These are phyloP conservation scores for Samsoniella hepiali DNA, from an alignment of 2,329 filamentous ascomycete genomes.

Conservation along the genomic window DNA sequence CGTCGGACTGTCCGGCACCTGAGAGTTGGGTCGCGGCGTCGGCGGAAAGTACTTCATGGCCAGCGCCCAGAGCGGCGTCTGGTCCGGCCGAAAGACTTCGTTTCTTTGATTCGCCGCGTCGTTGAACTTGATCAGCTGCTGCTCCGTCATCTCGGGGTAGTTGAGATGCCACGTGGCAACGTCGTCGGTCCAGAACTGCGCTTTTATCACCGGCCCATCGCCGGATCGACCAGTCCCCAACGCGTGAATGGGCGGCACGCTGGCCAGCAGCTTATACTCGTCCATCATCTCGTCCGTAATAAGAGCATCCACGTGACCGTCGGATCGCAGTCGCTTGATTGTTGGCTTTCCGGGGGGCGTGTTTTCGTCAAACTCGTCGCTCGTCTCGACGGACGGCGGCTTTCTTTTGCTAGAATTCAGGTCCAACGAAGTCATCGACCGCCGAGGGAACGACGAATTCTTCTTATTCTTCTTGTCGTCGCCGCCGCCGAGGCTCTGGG, in stretches of 20 bases:
- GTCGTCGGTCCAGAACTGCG: conserved; percentile 56
- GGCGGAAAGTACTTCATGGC: conserved; percentile 59
- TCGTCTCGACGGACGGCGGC: conserved; percentile 45
- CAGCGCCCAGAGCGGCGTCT: conserved; percentile 51
- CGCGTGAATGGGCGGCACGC: conserved; percentile 48
- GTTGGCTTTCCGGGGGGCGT: conserved; percentile 41
- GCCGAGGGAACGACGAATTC: conserved; percentile 22
- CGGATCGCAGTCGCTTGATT: conserved; percentile 56
- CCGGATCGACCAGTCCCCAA: conserved; percentile 54
- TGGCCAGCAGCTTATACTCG: conserved; percentile 46
- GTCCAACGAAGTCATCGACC: conserved; percentile 30
- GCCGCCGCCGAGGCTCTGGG: conserved; percentile 54
- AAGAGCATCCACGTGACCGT: conserved; percentile 36
- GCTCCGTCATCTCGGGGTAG: conserved; percentile 62
- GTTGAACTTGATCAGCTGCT: conserved; percentile 55
- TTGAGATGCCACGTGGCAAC: conserved; percentile 56
- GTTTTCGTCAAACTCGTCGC: conserved; percentile 48
- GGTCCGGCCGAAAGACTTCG: conserved; percentile 53
- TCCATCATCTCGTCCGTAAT: conserved; percentile 35
- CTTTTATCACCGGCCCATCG: conserved; percentile 54
- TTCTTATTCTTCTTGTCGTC: conserved; percentile 33
- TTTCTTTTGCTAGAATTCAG: conserved; percentile 56
- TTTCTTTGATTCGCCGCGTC: conserved; percentile 47
- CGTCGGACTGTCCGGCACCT: conserved; percentile 13
- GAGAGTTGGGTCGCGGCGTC: conserved; percentile 25